These are phyloP conservation scores for Scheffersomyces illinoinensis DNA, from an alignment of 1,139 yeast species.

Conservation along the genomic window DNA sequence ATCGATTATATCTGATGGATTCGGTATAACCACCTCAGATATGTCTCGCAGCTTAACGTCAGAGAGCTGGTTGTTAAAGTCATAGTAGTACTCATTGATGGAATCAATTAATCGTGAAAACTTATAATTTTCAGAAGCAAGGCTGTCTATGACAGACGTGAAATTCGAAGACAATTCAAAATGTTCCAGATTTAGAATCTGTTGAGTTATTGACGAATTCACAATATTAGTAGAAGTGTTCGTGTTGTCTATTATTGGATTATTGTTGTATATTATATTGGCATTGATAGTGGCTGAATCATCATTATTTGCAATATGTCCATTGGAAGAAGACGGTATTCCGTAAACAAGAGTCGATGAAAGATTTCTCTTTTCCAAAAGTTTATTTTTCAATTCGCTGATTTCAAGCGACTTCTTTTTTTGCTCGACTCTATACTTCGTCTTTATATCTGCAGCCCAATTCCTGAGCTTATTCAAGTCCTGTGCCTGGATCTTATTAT, in stretches of 20 bases:
- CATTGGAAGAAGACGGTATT: constrained; percentile 12
- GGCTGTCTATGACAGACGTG: constrained; percentile 38
- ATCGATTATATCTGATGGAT: constrained; percentile 38
- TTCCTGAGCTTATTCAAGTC: constrained; percentile 31
- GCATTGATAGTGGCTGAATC: constrained; percentile 18
- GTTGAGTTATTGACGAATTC: not conserved
- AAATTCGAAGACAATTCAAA: constrained; percentile 40
- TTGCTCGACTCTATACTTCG: constrained; percentile 42
- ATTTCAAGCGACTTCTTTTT: constrained; percentile 39
- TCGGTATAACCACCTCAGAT: constrained; percentile 20
- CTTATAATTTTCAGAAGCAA: constrained; percentile 41
- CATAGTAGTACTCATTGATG: constrained; percentile 29
- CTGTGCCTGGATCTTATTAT: constrained; percentile 30
- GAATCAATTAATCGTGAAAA: constrained; percentile 34
- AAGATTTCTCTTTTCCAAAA: constrained; percentile 36
- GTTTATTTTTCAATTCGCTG: constrained; percentile 38
- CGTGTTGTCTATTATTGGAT: constrained; percentile 34
- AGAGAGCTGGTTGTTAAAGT: constrained; percentile 24
- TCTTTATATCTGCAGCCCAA: constrained; percentile 33
- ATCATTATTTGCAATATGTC: constrained; percentile 2
- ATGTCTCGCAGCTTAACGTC: constrained; percentile 16
- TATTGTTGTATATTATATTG: constrained; percentile 32
- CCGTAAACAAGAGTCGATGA: constrained; percentile 36
- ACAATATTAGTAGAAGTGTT: constrained; percentile 8
- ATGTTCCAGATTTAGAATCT: constrained; percentile 32